Conservation (phyloP, 495 filamentous ascomycete species). For the Hypoxylon trugodes region DNA sequence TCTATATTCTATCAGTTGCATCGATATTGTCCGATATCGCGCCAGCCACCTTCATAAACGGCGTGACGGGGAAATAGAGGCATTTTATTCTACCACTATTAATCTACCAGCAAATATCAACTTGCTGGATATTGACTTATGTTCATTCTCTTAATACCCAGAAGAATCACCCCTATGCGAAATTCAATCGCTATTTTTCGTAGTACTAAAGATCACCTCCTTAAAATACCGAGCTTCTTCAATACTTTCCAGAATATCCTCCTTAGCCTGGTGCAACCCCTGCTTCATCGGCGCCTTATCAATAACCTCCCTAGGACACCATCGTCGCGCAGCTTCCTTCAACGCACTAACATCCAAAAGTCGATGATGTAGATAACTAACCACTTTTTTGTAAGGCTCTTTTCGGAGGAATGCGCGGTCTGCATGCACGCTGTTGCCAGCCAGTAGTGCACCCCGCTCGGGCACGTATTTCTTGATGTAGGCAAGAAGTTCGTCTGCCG, state of each 20-base stretch:
- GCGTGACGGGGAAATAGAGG: constrained; percentile 1
- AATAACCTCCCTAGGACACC: constrained; percentile 71
- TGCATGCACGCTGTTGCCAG: constrained; percentile 91
- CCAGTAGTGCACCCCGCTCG: constrained; percentile 72
- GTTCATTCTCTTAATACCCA: no score
- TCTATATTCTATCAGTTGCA: constrained; percentile 1
- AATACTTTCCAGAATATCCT: constrained; percentile 96
- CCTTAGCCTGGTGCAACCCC: constrained; percentile 79
- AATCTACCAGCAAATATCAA: background rate
- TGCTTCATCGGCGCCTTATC: constrained; percentile 72
- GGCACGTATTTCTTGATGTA: constrained; percentile 81
- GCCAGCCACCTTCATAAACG: constrained; percentile 15
- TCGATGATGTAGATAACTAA: constrained; percentile 84
- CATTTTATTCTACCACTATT: background rate
- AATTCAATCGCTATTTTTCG: background rate
- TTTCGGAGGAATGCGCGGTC: constrained; percentile 84
- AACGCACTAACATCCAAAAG: constrained; percentile 90
- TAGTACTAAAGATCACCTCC: constrained; percentile 62
- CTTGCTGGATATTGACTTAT: no score
- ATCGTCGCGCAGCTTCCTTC: constrained; percentile 87
- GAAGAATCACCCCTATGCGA: no score
- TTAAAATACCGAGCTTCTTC: constrained; percentile 87
- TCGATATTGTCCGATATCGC: constrained; percentile 17
- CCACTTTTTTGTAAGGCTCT: constrained; percentile 73
- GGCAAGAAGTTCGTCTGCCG: constrained; percentile 74